Conservation (phyloP, 495 filamentous ascomycete species). For the Xylaria intraflava region DNA sequence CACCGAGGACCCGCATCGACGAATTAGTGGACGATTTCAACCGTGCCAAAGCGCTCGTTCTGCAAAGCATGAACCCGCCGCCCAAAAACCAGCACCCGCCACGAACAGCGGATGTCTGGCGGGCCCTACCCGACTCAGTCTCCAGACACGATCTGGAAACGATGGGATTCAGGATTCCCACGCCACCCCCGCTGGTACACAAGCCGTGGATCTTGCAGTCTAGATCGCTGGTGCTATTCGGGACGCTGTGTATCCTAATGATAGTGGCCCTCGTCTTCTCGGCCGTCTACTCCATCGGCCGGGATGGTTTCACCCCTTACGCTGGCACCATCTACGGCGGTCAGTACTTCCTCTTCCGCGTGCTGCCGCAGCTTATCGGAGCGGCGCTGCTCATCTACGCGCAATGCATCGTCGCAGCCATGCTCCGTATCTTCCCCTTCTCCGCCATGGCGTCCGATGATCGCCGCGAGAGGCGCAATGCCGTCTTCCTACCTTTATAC, state of each 20-base stretch:
- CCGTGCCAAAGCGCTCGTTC: not conserved
- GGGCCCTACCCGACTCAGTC: slow-evolving; percentile 15
- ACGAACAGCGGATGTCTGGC: slow-evolving; percentile 19
- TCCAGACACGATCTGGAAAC: slow-evolving; percentile 18
- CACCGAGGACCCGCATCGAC: not conserved
- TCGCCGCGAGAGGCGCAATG: slow-evolving; percentile 39
- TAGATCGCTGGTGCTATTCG: slow-evolving; percentile 49
- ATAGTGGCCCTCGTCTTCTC: slow-evolving; percentile 63
- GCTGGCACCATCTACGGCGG: slow-evolving; percentile 51
- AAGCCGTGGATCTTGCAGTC: slow-evolving; percentile 62
- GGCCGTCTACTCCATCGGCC: slow-evolving; percentile 60
- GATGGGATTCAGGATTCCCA: slow-evolving; percentile 1
- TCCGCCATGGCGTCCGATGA: slow-evolving; percentile 60
- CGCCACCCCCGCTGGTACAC: slow-evolving; percentile 51
- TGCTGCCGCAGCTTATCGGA: slow-evolving; percentile 73
- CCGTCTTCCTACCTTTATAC: slow-evolving; percentile 48
- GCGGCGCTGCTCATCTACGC: slow-evolving; percentile 66
- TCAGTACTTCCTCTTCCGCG: slow-evolving; percentile 81
- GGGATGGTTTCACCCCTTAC: slow-evolving; percentile 62
- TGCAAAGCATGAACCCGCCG: not conserved
- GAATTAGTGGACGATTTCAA: not conserved
- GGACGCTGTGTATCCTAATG: slow-evolving; percentile 61
- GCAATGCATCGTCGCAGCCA: slow-evolving; percentile 63
- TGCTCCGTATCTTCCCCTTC: slow-evolving; percentile 75
- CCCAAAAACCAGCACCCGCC: slow-evolving; percentile 8